phyloP scores from a whole-genome alignment of 805 yeast species.

The Myxozyma neglecta region DNA sequence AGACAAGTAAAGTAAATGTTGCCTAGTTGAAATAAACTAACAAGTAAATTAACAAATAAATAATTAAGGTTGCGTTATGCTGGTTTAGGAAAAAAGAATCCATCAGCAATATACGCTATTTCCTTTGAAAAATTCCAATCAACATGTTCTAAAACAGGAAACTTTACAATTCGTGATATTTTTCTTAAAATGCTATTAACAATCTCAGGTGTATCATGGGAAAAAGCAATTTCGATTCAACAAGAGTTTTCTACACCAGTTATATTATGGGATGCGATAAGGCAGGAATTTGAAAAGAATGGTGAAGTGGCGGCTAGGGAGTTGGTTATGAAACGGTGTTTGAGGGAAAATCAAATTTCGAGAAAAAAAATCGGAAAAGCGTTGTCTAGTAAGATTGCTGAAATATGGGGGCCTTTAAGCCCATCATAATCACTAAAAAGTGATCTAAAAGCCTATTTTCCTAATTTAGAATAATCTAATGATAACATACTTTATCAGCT shows the following conservation, averaged over 20 bases:
- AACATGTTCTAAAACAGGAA: conserved; percentile 65
- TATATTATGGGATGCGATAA: conserved; percentile 52
- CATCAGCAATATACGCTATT: conserved; percentile 43
- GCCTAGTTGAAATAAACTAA: too few relatives aligned
- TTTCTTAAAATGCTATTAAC: conserved; percentile 77
- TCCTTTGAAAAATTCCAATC: conserved; percentile 59
- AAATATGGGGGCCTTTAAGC: conserved; percentile 53
- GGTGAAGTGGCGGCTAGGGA: conserved; percentile 39
- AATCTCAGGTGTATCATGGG: conserved; percentile 76
- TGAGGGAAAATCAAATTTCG: conserved; percentile 40
- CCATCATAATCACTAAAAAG: too few relatives aligned
- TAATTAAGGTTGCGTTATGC: too few relatives aligned
- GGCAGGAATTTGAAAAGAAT: conserved; percentile 17
- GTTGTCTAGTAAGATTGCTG: conserved; percentile 53
- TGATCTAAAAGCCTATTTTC: too few relatives aligned
- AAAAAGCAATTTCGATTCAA: conserved; percentile 81
- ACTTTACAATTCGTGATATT: conserved; percentile 72
- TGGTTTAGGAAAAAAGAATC: conserved; percentile 18
- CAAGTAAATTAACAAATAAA: too few relatives aligned
- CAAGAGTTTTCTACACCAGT: conserved; percentile 68
- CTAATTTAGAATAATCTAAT: too few relatives aligned
- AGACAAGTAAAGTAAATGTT: too few relatives aligned
- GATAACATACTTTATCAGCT: too few relatives aligned
- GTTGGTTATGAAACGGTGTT: conserved; percentile 11
- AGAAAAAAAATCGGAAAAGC: conserved; percentile 54